These are phyloP conservation scores for Pythium aphanidermatum DNA, from an alignment of 352 stramenopile genomes.

Conservation along the genomic window DNA sequence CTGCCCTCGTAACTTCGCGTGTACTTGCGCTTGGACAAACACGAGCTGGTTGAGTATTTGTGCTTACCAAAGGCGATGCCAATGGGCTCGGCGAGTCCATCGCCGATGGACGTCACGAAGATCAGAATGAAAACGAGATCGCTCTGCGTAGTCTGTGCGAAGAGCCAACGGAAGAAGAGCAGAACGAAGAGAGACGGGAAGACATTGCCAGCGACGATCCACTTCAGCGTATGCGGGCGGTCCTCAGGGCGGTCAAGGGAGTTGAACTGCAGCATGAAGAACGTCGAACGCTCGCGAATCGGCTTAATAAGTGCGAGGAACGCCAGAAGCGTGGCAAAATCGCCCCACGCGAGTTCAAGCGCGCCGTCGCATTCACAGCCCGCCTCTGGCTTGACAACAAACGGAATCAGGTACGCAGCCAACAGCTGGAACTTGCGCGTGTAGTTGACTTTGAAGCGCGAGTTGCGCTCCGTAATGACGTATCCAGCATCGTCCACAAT, in stretches of 20 bases:
- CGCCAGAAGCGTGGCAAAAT: slow-evolving; percentile 75
- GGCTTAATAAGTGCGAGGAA: slow-evolving; percentile 85
- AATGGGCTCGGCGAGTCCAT: slow-evolving; percentile 47
- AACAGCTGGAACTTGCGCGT: slow-evolving; percentile 83
- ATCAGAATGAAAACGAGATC: slow-evolving; percentile 80
- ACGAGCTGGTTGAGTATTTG: slow-evolving; percentile 54
- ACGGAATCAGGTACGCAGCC: slow-evolving; percentile 74
- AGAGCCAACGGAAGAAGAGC: slow-evolving; percentile 85
- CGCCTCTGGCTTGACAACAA: slow-evolving; percentile 46
- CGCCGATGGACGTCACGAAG: slow-evolving; percentile 60
- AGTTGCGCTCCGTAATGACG: slow-evolving; percentile 83
- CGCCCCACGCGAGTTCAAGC: slow-evolving; percentile 69
- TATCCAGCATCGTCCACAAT: slow-evolving; percentile 76
- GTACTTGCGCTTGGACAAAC: slow-evolving; percentile 55
- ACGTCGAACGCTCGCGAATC: slow-evolving; percentile 65
- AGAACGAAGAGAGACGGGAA: slow-evolving; percentile 78
- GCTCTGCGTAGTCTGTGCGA: slow-evolving; percentile 63
- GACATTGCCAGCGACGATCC: slow-evolving; percentile 80
- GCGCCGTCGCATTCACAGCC: slow-evolving; percentile 42
- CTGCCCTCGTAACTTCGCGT: slow-evolving; percentile 52
- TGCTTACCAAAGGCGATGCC: slow-evolving; percentile 56
- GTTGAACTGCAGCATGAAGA: slow-evolving; percentile 90
- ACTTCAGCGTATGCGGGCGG: slow-evolving; percentile 80
- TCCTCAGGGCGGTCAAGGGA: slow-evolving; percentile 80
- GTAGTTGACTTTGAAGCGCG: slow-evolving; percentile 87